Base-by-base conservation (phyloP, 2,329 filamentous ascomycete species). In the Talaromyces sp. region DNA sequence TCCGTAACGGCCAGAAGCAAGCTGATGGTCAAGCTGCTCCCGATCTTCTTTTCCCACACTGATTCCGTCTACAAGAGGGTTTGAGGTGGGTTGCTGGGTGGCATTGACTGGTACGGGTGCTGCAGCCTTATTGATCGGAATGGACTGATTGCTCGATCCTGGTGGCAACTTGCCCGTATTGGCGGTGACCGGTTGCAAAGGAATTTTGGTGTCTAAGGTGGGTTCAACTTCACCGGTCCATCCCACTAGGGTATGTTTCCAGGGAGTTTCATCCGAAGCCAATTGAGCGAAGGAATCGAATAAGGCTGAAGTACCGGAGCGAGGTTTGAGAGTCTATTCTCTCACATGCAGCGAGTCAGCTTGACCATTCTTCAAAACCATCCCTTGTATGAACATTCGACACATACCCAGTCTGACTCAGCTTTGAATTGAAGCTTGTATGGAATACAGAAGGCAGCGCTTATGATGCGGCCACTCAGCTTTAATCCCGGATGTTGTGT, bases 201-300 rank as follows among this genome's bases (percentile, higher is more conserved):
- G 67, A 7, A 47, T 22, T 49, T 63, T 65, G 16, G 57, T 49
- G 19, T 68, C 62, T 6, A 65, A 49, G 13, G 69, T 60, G n/a
- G 72, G 76, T 52, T 86, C 83, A 54, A 93, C 88, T 72, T 97
- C 93, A 53, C 93, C 93, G 3, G 93, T 96, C 93, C 93, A 97
- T 41, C 91, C 92, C 48, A 97, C 89, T 5, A 97, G 83, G 1
- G 87, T 94, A 75, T 97, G 93, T 65, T 91, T 90, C 92, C 92
- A 97, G 17, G 88, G 86, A 2, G 88, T 87, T 39, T 88, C 82
- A 51, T 88, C 81, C n/a, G 91, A 95, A 3, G 91, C 90, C 40
- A 97, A 85, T 73, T 95, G 87, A 51, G 87, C 84, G 67, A 97
- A 91, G 9, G 91, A 92, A 71, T 97, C 91, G 74, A 95, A 95